These are phyloP conservation scores for Cladosporium oxysporum DNA, from an alignment of 2,329 filamentous ascomycete genomes.

Conservation along the genomic window DNA sequence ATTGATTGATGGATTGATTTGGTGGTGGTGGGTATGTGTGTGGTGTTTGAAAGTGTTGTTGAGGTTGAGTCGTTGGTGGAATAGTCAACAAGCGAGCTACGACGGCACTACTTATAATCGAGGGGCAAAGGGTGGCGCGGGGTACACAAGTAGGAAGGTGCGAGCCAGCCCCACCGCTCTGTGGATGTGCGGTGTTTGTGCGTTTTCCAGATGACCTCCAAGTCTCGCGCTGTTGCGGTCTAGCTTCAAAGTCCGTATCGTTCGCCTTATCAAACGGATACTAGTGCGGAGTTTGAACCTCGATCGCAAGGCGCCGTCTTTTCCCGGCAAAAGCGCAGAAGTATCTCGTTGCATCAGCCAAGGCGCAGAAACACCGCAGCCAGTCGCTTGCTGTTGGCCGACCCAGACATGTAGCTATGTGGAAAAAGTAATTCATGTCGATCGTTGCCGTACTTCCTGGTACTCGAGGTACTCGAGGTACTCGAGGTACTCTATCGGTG, in stretches of 20 bases:
- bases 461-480: not conserved
- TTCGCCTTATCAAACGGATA: not conserved
- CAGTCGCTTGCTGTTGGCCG: not conserved
- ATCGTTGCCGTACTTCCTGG: not conserved
- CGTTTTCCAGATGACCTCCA: not conserved
- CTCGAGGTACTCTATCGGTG: not conserved
- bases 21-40: constrained; percentile 10
- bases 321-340: constrained; percentile 16
- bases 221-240: not conserved
- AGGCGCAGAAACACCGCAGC: constrained; percentile 9
- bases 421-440: constrained; percentile 8
- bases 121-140: not conserved
- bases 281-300: not conserved
- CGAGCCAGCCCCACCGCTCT: not conserved
- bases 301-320: not conserved
- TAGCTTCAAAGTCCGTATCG: not conserved
- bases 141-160: not conserved
- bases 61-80: constrained; percentile 9
- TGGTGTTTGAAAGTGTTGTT: constrained; percentile 10
- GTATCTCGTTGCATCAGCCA: constrained; percentile 16
- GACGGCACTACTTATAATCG: constrained; percentile 8
- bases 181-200: not conserved
- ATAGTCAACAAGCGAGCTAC: not conserved
- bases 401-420: not conserved
- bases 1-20: constrained; percentile 25